Evolutionary conservation across 345 rosid species (phyloP).

Genomic region (Arabis alpina): DNA sequence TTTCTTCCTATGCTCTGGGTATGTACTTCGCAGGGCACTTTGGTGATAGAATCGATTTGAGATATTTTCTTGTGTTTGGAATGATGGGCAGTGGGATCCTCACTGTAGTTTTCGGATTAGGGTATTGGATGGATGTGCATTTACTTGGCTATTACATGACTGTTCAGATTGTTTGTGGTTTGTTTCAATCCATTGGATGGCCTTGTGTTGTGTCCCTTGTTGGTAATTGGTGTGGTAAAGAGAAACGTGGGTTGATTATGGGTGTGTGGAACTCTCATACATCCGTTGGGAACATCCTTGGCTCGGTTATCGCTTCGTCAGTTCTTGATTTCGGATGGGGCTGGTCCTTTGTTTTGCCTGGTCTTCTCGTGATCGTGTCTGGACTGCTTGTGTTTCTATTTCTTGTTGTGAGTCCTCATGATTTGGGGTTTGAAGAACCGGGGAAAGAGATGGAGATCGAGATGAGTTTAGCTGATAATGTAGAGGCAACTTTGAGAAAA

Average conservation of each 20-base stretch:
- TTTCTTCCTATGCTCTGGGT: slow-evolving; percentile 68
- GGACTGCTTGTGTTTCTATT: slow-evolving; percentile 65
- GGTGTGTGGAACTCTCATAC: slow-evolving; percentile 94
- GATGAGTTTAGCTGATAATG: slow-evolving; percentile 48
- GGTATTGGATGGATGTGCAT: slow-evolving; percentile 82
- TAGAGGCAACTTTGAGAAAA: slow-evolving; percentile 36
- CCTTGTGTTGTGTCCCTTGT: slow-evolving; percentile 93
- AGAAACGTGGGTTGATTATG: slow-evolving; percentile 91
- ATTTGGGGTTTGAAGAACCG: slow-evolving; percentile 58
- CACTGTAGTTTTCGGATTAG: slow-evolving; percentile 73
- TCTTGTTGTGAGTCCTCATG: slow-evolving; percentile 74
- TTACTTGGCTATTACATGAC: slow-evolving; percentile 54
- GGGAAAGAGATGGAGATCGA: slow-evolving; percentile 55
- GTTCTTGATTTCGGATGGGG: slow-evolving; percentile 95
- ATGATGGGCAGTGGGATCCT: slow-evolving; percentile 90
- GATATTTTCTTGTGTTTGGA: slow-evolving; percentile 87
- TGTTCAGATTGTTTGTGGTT: slow-evolving; percentile 78
- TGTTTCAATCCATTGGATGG: slow-evolving; percentile 98
- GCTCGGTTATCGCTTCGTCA: slow-evolving; percentile 76
- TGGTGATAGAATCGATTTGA: slow-evolving; percentile 81
- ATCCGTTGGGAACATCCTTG: slow-evolving; percentile 81
- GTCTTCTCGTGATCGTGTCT: slow-evolving; percentile 61
- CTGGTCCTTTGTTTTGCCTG: slow-evolving; percentile 90
- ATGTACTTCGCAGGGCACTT: slow-evolving; percentile 92
- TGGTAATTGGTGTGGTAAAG: slow-evolving; percentile 93